These are phyloP conservation scores for Metschnikowia cubensis DNA, from an alignment of 805 yeast genomes.

Conservation along the genomic window DNA sequence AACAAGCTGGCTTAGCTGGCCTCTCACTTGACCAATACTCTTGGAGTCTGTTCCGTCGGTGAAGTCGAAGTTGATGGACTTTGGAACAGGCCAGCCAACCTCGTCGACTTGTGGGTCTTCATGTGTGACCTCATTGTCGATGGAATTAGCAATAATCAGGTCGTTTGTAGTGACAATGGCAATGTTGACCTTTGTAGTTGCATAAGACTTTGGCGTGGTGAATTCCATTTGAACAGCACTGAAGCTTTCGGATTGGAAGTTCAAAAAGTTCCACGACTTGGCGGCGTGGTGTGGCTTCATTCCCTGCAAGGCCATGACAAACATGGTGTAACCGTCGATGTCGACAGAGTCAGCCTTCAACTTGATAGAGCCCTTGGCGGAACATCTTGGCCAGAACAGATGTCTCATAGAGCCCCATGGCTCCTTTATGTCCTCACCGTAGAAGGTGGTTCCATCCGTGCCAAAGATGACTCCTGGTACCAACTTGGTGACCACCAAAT, in stretches of 20 bases:
- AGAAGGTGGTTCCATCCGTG: slow-evolving; percentile 75
- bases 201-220: slow-evolving; percentile 90
- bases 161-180: slow-evolving; percentile 69
- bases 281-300: slow-evolving; percentile 99
- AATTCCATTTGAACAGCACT: slow-evolving; percentile 91
- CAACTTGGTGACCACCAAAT: slow-evolving; percentile 55
- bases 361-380: slow-evolving; percentile 60
- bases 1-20: slow-evolving; percentile 57
- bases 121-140: slow-evolving; percentile 63
- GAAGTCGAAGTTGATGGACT: slow-evolving; percentile 53
- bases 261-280: slow-evolving; percentile 89
- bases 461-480: slow-evolving; percentile 89
- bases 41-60: slow-evolving; percentile 38
- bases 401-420: slow-evolving; percentile 99
- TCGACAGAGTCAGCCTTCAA: slow-evolving; percentile 35
- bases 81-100: slow-evolving; percentile 91
- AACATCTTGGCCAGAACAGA: slow-evolving; percentile 91
- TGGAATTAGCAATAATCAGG: slow-evolving; percentile 59
- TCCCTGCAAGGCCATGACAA: slow-evolving; percentile 95
- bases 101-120: slow-evolving; percentile 51
- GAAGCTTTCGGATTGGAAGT: slow-evolving; percentile 73
- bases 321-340: slow-evolving; percentile 61
- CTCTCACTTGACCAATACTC: slow-evolving; percentile 51
- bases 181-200: slow-evolving; percentile 70
- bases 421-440: slow-evolving; percentile 75